These are phyloP conservation scores for Aspergillus kassunensis DNA, from an alignment of 495 filamentous ascomycete genomes.

Conservation along the genomic window DNA sequence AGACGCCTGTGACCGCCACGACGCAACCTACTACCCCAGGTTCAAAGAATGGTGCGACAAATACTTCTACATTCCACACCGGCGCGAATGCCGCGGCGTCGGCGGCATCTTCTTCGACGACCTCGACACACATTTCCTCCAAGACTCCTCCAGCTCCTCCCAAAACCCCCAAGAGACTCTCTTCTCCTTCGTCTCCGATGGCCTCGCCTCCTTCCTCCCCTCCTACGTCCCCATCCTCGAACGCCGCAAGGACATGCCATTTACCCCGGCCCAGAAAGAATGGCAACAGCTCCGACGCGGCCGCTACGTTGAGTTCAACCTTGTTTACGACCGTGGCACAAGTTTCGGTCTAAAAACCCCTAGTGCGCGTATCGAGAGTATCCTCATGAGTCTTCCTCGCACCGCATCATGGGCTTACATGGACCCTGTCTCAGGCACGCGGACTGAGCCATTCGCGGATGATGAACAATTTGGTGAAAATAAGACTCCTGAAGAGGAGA, in stretches of 20 bases:
- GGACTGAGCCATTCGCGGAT: conserved; percentile 31
- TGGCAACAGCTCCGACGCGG: conserved; percentile 96
- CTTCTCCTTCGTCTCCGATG: conserved; percentile 86
- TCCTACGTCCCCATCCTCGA: conserved; percentile 87
- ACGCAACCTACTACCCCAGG: conserved; percentile 84
- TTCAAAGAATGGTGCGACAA: conserved; percentile 99
- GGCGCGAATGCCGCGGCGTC: conserved; percentile 80
- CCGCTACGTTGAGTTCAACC: conserved; percentile 96
- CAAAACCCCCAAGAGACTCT: conserved; percentile 86
- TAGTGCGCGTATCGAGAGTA: conserved; percentile 87
- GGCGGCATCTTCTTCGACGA: conserved; percentile 99
- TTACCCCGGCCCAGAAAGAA: conserved; percentile 75
- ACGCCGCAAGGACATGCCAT: conserved; percentile 86
- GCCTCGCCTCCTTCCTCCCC: conserved; percentile 81
- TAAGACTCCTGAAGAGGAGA: conserved; percentile 55
- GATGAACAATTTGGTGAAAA: conserved; percentile 41
- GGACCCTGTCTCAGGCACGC: conserved; percentile 57
- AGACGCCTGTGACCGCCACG: conserved; percentile 87
- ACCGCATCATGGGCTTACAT: conserved; percentile 96
- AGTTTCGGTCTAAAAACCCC: conserved; percentile 93
- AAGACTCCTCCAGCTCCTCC: conserved; percentile 41
- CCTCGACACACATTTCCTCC: conserved; percentile 64
- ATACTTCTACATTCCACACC: conserved; percentile 93
- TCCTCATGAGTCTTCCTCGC: conserved; percentile 92
- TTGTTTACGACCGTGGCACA: conserved; percentile 95